phyloP scores from a whole-genome alignment of 2,329 filamentous ascomycete genomes.

The Diplodia corticola region DNA sequence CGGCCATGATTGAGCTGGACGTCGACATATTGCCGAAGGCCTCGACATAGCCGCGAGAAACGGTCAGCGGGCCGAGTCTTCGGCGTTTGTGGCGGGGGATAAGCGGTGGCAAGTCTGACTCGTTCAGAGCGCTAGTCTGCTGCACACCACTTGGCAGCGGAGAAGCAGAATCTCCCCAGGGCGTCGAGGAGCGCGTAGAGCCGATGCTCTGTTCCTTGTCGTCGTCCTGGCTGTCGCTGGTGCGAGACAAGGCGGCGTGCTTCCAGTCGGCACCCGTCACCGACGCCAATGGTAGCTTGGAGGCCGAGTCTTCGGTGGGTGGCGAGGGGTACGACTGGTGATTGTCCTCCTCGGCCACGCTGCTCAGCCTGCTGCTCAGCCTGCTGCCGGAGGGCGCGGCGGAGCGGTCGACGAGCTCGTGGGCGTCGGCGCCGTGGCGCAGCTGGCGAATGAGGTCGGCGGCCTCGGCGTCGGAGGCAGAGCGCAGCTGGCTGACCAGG shows the following conservation, averaged over 20 bases:
- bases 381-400: neutral
- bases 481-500: slow-evolving; percentile 8
- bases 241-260: neutral
- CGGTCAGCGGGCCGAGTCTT: neutral
- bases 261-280: slow-evolving; percentile 1
- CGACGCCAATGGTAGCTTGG: neutral
- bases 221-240: neutral
- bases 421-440: neutral
- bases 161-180: neutral
- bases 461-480: slow-evolving; percentile 8
- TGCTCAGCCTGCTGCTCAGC: slow-evolving; percentile 8
- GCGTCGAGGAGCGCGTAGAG: slow-evolving; percentile 5
- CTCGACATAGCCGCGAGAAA: slow-evolving; percentile 12
- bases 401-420: neutral
- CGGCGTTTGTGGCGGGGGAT: neutral
- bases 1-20: slow-evolving; percentile 17
- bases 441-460: slow-evolving; percentile 17
- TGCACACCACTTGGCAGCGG: slow-evolving; percentile 10
- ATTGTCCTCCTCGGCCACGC: neutral
- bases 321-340: slow-evolving; percentile 9
- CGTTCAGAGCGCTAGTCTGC: neutral
- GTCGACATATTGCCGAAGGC: slow-evolving; percentile 14
- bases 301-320: slow-evolving; percentile 1
- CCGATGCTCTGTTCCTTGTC: neutral
- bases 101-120: neutral